Evolutionary conservation across 768 basidiomycete genomes (phyloP).

Genomic region (Mycena floridula): DNA sequence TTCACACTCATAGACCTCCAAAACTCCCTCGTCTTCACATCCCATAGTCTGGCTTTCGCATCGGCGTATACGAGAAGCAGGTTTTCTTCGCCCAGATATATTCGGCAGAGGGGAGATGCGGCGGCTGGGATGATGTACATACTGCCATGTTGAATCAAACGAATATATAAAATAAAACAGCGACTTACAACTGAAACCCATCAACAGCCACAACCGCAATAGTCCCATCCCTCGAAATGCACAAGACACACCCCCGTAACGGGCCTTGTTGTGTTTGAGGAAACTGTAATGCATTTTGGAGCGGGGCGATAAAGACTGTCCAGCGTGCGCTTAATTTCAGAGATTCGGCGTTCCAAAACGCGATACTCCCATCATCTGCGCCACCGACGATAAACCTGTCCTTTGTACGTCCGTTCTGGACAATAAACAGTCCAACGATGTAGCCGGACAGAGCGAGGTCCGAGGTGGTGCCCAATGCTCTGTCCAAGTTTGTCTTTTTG

Average conservation of each 20-base stretch:
- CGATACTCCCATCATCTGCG: conserved; percentile 71
- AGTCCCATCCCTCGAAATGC: conserved; percentile 73
- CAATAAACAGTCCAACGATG: conserved; percentile 46
- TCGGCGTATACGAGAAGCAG: conserved; percentile 73
- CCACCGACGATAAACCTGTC: conserved; percentile 69
- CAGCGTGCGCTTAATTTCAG: conserved; percentile 53
- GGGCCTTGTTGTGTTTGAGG: conserved; percentile 45
- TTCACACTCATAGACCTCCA: conserved; percentile 74
- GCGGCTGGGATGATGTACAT: conserved; percentile 80
- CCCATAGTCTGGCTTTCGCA: conserved; percentile 81
- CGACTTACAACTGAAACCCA: conserved; percentile 70
- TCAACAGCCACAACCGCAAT: conserved; percentile 74
- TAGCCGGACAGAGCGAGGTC: conserved; percentile 38
- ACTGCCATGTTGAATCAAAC: conserved; percentile 29
- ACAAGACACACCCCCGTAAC: conserved; percentile 63
- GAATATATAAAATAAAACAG: conserved; percentile 2
- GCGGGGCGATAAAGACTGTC: conserved; percentile 64
- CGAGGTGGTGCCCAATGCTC: too few relatives aligned
- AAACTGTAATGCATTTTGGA: conserved; percentile 54
- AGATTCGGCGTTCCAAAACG: conserved; percentile 66
- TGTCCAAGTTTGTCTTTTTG: conserved; percentile 8
- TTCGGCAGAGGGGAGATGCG: conserved; percentile 50
- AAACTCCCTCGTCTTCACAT: conserved; percentile 75
- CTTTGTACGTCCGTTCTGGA: conserved; percentile 51
- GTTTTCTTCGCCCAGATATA: conserved; percentile 65